A percentile compares a stretch with the other conserved stretches of the same genome.
Evolutionary conservation across 2,329 filamentous ascomycete genomes (phyloP).

Genomic region (Colletotrichum australisinense): DNA sequence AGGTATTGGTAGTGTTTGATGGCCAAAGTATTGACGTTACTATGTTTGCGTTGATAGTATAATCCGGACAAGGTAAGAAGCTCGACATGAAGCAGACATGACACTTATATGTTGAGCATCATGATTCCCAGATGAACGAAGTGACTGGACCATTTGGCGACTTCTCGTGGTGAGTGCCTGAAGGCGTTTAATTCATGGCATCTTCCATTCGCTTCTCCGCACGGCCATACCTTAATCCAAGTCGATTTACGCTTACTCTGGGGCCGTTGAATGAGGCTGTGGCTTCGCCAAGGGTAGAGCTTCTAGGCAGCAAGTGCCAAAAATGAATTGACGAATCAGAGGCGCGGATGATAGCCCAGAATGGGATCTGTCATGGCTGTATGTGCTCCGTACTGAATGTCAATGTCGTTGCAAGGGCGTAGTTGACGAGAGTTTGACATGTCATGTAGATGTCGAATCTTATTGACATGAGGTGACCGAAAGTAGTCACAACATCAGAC

Average conservation of each 20-base stretch:
- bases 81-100: neutral
- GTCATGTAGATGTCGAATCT: neutral
- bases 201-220: slow-evolving; percentile 14
- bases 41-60: neutral
- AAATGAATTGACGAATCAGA: slow-evolving; percentile 4
- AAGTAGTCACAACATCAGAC: neutral
- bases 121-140: neutral
- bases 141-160: neutral
- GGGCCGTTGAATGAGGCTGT: slow-evolving; percentile 7
- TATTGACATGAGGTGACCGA: neutral
- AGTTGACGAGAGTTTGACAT: neutral
- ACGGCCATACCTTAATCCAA: neutral
- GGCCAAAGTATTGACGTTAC: too few species aligned
- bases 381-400: neutral
- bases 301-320: slow-evolving; percentile 3
- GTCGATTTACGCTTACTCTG: neutral
- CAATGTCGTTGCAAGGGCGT: slow-evolving; percentile 23
- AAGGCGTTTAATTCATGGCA: neutral
- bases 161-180: slow-evolving; percentile 3
- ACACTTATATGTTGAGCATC: neutral
- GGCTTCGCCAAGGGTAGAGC: neutral
- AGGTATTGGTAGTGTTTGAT: neutral
- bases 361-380: neutral
- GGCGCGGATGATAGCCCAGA: neutral
- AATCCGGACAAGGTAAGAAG: neutral